Base-by-base conservation (phyloP, 2,329 filamentous ascomycete species). In the Botrytis paeoniae region DNA sequence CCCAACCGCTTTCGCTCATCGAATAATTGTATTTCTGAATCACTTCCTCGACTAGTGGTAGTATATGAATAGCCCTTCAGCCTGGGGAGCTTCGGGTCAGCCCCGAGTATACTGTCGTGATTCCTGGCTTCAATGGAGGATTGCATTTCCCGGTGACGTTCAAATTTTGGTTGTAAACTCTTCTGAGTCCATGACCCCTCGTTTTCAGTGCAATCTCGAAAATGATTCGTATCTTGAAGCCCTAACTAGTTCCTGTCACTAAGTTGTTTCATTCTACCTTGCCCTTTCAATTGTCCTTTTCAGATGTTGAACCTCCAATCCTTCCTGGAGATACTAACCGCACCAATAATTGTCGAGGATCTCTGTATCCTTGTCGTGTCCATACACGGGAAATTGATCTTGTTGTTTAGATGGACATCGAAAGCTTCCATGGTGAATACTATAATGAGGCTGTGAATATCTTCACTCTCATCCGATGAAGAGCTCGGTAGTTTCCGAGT, bases 401-500 rank as follows among this genome's bases (percentile, higher is more conserved):
- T 37, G 41, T 45, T 48, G 14, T 25, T 7, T 3, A 3, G 9
- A 39, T 39, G 25, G 20, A 39, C 1, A 14, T 51, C 16, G 12
- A 18, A 54, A 32, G 45, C 37, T 39, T 35, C 10, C 64, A 54
- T 54, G 25, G 64, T 29, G 45, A 68, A 57, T 63, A 20, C 14
- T 25, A 18, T 12, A 43, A 43, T 10, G 10, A 64, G 62, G 29
- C 41, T 45, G 8, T 64, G 41, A 35, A 68, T 54, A 41, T 54
- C 25, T 16, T 39, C 64, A 68, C 25, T 54, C 32, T 54, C 45
- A n/a, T 54, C 64, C 10, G 64, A 68, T 22, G 32, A 54, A 22
- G 45, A 68, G 45, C 64, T 68, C 45, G 64, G 35, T n/a, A 68
- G 64, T 68, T 54, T 20, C 32, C 45, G 22, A 68, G 64, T 20